Evolutionary conservation across 768 basidiomycete genomes (phyloP).

Genomic region (Lentinula sp.): DNA sequence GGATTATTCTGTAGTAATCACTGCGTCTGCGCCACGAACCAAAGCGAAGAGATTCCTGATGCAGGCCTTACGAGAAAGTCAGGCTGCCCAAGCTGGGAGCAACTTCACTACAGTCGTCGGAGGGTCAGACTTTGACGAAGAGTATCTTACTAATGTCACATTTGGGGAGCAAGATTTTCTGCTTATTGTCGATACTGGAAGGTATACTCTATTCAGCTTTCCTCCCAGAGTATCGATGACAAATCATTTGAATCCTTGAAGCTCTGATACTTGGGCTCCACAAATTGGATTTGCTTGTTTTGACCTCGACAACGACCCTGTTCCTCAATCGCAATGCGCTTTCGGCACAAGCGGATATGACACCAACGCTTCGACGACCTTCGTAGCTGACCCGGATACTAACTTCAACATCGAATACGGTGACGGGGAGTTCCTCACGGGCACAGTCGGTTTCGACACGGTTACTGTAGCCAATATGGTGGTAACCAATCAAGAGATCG

Average conservation of each 20-base stretch:
- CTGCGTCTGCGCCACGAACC: slow-evolving; percentile 6
- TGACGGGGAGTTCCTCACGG: slow-evolving; percentile 14
- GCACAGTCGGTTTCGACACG: slow-evolving; percentile 16
- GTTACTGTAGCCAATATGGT: slow-evolving; percentile 12
- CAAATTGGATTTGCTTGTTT: slow-evolving; percentile 16
- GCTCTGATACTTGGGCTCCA: slow-evolving; percentile 18
- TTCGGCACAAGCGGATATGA: slow-evolving; percentile 17
- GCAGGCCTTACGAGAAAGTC: slow-evolving; percentile 7
- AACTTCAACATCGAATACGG: slow-evolving; percentile 19
- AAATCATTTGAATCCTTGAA: neutral
- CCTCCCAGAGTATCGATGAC: neutral
- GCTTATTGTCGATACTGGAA: slow-evolving; percentile 16
- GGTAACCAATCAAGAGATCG: slow-evolving; percentile 14
- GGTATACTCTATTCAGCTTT: neutral
- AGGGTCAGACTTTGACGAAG: slow-evolving; percentile 13
- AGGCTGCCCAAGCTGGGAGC: slow-evolving; percentile 1
- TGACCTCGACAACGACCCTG: slow-evolving; percentile 9
- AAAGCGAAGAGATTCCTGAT: slow-evolving; percentile 12
- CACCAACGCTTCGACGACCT: slow-evolving; percentile 11
- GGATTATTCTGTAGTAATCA: slow-evolving; percentile 11
- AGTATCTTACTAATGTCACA: slow-evolving; percentile 15
- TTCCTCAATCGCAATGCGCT: slow-evolving; percentile 8
- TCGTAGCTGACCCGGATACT: slow-evolving; percentile 11
- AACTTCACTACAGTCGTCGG: slow-evolving; percentile 10
- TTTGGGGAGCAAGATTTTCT: slow-evolving; percentile 13